Percentiles rank a stretch among this genome's conserved stretches.
These are phyloP conservation scores for Lathyrus tuberosus DNA, from an alignment of 306 rosid species.

Conservation along the genomic window DNA sequence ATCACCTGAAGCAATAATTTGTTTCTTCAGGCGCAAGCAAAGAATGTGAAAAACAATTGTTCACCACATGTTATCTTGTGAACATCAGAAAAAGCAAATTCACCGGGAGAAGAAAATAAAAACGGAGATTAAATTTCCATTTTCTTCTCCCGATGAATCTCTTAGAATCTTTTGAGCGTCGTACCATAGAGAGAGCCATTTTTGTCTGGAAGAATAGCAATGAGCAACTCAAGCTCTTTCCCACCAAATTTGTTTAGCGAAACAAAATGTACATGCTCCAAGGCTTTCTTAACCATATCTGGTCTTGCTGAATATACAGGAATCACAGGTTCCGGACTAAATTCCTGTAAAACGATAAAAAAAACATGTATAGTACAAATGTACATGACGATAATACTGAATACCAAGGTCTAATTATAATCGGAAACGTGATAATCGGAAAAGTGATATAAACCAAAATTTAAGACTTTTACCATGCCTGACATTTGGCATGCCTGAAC, in stretches of 20 bases:
- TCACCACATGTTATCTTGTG: background rate
- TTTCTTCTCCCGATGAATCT: background rate
- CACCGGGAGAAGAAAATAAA: background rate
- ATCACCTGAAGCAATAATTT: constrained; percentile 53
- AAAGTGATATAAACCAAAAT: background rate
- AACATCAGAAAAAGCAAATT: background rate
- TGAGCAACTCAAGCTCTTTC: constrained; percentile 50
- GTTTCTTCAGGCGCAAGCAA: constrained; percentile 19
- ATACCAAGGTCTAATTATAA: background rate
- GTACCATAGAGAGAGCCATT: constrained; percentile 57
- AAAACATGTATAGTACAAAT: background rate
- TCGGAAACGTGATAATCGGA: background rate
- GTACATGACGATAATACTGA: background rate
- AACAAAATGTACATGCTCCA: constrained; percentile 45
- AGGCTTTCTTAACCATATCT: constrained; percentile 52
- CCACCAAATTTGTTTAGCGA: constrained; percentile 43
- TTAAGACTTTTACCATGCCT: constrained; percentile 54
- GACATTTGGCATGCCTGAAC: constrained; percentile 57
- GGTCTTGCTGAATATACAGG: constrained; percentile 46
- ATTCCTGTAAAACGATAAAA: constrained; percentile 37
- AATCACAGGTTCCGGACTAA: constrained; percentile 43
- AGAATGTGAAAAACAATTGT: background rate
- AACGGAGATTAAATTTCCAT: too few relatives aligned
- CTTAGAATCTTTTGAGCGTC: constrained; percentile 3
- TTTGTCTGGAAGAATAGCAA: constrained; percentile 51